phyloP scores from a whole-genome alignment of 257 asterid species.

The Gynochthodes officinalis region DNA sequence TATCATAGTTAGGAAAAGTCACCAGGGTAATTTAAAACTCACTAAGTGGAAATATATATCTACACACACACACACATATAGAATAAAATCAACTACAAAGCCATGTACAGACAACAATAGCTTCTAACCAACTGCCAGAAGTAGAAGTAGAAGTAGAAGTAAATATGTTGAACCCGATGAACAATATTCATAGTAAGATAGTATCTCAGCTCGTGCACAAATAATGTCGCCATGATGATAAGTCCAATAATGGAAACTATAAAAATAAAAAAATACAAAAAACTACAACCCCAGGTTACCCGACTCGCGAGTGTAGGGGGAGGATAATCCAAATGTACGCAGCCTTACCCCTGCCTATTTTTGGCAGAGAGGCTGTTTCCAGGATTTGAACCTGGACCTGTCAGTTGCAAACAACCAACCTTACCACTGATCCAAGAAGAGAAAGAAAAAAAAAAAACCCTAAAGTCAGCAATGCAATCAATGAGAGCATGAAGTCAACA shows the following conservation, averaged over 20 bases:
- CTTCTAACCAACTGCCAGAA: background rate
- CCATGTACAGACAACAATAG: conserved; percentile 1
- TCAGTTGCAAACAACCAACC: no score
- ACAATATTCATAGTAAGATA: conserved; percentile 78
- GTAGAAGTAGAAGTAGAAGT: no score
- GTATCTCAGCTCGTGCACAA: conserved; percentile 84
- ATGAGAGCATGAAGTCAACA: background rate
- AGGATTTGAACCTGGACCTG: no score
- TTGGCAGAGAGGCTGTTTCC: no score
- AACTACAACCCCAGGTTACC: no score
- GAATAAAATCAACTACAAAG: background rate
- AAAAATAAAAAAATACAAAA: no score
- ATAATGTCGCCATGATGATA: conserved; percentile 82
- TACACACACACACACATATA: no score
- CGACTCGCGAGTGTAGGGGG: no score
- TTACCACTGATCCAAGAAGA: no score
- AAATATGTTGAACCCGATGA: conserved; percentile 64
- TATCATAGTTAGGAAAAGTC: conserved; percentile 11
- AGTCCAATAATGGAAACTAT: conserved; percentile 85
- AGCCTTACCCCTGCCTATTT: no score
- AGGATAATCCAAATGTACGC: no score
- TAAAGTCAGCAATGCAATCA: conserved; percentile 29
- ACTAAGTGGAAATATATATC: background rate
- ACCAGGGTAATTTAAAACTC: background rate
- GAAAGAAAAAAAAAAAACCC: background rate